phyloP scores from a whole-genome alignment of 2,329 filamentous ascomycete genomes.

The Akanthomyces lecanii region DNA sequence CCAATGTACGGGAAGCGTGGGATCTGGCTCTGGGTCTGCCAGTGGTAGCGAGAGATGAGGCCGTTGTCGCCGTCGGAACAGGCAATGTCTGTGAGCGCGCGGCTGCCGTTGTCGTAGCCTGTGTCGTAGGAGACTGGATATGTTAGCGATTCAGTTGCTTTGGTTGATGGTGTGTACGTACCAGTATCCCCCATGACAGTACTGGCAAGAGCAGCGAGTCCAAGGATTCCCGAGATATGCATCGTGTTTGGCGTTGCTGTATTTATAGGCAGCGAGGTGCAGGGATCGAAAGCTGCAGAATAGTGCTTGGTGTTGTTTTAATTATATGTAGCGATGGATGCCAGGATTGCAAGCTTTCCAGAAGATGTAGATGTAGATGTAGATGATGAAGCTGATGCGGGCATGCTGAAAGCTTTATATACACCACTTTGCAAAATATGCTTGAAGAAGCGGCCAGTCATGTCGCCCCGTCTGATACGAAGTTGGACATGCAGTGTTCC shows the following conservation, averaged over 20 bases:
- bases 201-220: conserved; percentile 36
- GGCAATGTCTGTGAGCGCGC: conserved; percentile 53
- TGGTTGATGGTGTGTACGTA: not conserved
- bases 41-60: conserved; percentile 58
- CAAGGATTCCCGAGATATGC: conserved; percentile 39
- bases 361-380: not conserved
- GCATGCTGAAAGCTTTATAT: not conserved
- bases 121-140: conserved; percentile 63
- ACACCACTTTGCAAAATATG: not conserved
- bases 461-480: not conserved
- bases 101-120: conserved; percentile 60
- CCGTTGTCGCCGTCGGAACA: conserved; percentile 68
- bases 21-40: conserved; percentile 50
- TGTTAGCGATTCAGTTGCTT: not conserved
- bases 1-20: conserved; percentile 53
- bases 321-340: not conserved
- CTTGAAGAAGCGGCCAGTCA: not conserved
- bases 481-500: not conserved
- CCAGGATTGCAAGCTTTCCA: not conserved
- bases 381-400: not conserved
- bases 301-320: too few species aligned
- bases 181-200: conserved; percentile 19
- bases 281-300: too few species aligned
- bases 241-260: conserved; percentile 31
- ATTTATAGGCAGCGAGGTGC: not conserved